Base-by-base conservation (phyloP, 108 stramenopile genomes). In the Conticribra guillardii region DNA sequence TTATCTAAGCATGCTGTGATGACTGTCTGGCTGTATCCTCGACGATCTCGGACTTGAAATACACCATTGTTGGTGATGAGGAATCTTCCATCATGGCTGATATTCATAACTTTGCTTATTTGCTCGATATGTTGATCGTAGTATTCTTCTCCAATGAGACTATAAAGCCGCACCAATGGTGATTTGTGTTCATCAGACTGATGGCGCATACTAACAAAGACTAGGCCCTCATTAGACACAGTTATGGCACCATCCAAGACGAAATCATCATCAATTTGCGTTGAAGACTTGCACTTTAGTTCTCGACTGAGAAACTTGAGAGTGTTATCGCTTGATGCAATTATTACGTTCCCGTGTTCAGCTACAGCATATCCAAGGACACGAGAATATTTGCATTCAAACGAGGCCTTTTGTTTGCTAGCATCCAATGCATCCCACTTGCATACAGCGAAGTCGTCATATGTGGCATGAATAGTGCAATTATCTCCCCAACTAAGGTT, bases 381-480 rank as follows among this genome's bases (percentile, higher is more conserved):
- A 18, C 4, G 50, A 51, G 18, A 4, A 4, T 18, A 4, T 4
- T 18, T 21, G 50, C 18, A 18, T 4, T 4, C 4, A 19, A 19
- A 51, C 50, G 4, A 4, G 16, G 17, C 50, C 17, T 14, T 19
- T 51, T 51, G 5, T 18, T 17, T 18, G 18, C 50, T 21, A 14
- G 50, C n/a, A n/a, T n/a, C 16, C 50, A 51, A 51, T 18, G 50
- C 50, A 51, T 51, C 50, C 50, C 50, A 51, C 16, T 51, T 18
- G 50, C 18, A 51, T 4, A 51, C n/a, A 21, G 16, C 16, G 16
- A 51, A 51, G 18, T 51, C 19, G 4, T 51, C 50, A 21, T 16
- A 51, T 19, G 19, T 21, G 4, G 50, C 50, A 21, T 51, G 18
- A 21, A 51, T 21, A 19, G 50, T 18, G 18, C 50, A 51, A 51